Evolutionary conservation across 2,329 filamentous ascomycete species (phyloP).

Genomic region (Penicillium sp.): DNA sequence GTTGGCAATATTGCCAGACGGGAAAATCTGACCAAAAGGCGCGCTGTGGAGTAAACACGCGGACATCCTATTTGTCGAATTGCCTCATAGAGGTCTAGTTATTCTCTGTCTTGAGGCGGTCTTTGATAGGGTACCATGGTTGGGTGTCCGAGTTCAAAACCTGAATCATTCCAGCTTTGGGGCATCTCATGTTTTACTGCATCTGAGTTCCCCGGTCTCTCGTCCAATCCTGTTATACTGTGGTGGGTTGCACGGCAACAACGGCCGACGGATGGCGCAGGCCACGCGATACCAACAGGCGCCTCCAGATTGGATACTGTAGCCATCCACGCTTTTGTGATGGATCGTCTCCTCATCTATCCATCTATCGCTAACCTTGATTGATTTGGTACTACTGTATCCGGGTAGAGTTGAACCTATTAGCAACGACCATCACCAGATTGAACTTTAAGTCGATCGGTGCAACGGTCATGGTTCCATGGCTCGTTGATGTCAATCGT

Average conservation of each 20-base stretch:
- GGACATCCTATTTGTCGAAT: not conserved
- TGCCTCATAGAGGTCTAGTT: not conserved
- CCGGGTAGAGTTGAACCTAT: not conserved
- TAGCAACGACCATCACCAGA: not conserved
- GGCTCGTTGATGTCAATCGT: slow-evolving; percentile 14
- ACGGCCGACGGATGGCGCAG: not conserved
- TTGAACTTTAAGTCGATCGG: not conserved
- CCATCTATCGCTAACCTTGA: not conserved
- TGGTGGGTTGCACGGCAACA: not conserved
- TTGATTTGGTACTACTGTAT: not conserved
- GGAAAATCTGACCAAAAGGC: not conserved
- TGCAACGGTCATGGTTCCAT: slow-evolving; percentile 6
- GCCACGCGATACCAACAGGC: not conserved
- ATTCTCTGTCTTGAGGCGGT: not conserved
- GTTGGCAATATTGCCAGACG: not conserved
- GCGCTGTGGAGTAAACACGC: not conserved
- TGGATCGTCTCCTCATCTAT: not conserved
- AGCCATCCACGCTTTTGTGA: not conserved
- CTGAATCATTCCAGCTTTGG: not conserved
- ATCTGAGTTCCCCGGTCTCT: too few relatives aligned
- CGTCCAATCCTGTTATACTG: not conserved
- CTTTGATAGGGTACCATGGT: not conserved
- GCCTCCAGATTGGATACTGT: not conserved
- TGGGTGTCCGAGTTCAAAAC: not conserved
- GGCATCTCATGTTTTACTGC: not conserved